Evolutionary conservation across 495 filamentous ascomycete genomes (phyloP).

Genomic region (Glutinoglossum americanum): DNA sequence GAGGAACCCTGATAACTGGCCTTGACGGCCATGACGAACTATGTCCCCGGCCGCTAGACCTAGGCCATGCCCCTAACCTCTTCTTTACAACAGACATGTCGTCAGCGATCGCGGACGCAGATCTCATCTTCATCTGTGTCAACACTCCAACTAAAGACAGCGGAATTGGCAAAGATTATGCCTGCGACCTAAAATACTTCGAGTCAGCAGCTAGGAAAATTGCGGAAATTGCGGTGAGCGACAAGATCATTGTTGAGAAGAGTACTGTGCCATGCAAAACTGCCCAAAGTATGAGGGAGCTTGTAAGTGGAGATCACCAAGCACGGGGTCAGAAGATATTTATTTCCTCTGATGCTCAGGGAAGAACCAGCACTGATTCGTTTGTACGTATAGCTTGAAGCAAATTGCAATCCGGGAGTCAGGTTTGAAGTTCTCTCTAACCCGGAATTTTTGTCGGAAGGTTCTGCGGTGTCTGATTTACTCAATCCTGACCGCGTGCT

Average conservation of each 20-base stretch:
- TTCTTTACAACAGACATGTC: slow-evolving; percentile 49
- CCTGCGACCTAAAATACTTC: slow-evolving; percentile 44
- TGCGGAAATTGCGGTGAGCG: slow-evolving; percentile 38
- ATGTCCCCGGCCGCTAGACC: neutral
- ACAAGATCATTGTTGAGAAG: slow-evolving; percentile 67
- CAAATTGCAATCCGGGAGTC: slow-evolving; percentile 31
- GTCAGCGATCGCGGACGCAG: slow-evolving; percentile 38
- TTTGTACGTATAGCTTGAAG: slow-evolving; percentile 17
- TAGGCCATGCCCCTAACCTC: slow-evolving; percentile 26
- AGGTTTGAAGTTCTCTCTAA: slow-evolving; percentile 64
- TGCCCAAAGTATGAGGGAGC: slow-evolving; percentile 44
- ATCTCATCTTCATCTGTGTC: slow-evolving; percentile 59
- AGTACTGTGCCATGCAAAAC: slow-evolving; percentile 67
- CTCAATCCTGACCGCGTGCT: slow-evolving; percentile 54
- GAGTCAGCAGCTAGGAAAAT: slow-evolving; percentile 47
- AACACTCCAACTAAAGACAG: slow-evolving; percentile 62
- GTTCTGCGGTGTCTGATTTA: slow-evolving; percentile 50
- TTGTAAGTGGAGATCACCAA: slow-evolving; percentile 22
- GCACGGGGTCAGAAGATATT: neutral
- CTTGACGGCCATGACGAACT: neutral
- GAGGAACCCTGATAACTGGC: neutral
- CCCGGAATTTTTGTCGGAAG: slow-evolving; percentile 66
- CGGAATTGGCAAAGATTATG: slow-evolving; percentile 47
- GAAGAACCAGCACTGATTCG: neutral
- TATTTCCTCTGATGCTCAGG: neutral